These are phyloP conservation scores for Dipteronia sinensis DNA, from an alignment of 345 rosid species.

Conservation along the genomic window DNA sequence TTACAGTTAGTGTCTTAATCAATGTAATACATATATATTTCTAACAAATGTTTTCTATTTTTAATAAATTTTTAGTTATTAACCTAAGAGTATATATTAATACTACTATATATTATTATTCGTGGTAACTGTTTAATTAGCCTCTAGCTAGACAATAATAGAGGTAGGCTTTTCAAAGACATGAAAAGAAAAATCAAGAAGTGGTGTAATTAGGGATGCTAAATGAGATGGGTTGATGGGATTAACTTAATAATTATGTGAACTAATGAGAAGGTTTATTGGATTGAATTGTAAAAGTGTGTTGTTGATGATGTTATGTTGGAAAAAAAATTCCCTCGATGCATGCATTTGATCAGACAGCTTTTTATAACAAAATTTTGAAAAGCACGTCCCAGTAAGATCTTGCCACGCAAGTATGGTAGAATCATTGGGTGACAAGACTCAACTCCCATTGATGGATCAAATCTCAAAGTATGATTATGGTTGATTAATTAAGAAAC, in stretches of 20 bases:
- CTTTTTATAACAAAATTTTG: conserved; percentile 5
- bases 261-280: neutral
- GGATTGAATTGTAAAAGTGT: neutral
- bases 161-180: neutral
- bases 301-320: neutral
- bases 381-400: conserved; percentile 7
- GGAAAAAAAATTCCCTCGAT: conserved; percentile 15
- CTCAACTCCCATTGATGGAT: conserved; percentile 12
- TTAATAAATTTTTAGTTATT: too few species aligned
- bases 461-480: conserved; percentile 22
- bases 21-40: too few species aligned
- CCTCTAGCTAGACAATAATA: neutral
- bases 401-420: conserved; percentile 7
- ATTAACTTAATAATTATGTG: conserved; percentile 6
- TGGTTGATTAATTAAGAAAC: conserved; percentile 22
- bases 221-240: conserved; percentile 11
- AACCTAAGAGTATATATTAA: too few species aligned
- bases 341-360: conserved; percentile 17
- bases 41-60: too few species aligned
- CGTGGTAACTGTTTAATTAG: neutral
- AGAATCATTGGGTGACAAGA: conserved; percentile 29
- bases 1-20: too few species aligned
- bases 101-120: too few species aligned
- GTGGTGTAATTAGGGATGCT: neutral
- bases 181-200: neutral